Evolutionary conservation across 176 grass and related monocot species (phyloP), one percentile per base, ranked within the genome.

Genomic region (Triticum aestivum): DNA sequence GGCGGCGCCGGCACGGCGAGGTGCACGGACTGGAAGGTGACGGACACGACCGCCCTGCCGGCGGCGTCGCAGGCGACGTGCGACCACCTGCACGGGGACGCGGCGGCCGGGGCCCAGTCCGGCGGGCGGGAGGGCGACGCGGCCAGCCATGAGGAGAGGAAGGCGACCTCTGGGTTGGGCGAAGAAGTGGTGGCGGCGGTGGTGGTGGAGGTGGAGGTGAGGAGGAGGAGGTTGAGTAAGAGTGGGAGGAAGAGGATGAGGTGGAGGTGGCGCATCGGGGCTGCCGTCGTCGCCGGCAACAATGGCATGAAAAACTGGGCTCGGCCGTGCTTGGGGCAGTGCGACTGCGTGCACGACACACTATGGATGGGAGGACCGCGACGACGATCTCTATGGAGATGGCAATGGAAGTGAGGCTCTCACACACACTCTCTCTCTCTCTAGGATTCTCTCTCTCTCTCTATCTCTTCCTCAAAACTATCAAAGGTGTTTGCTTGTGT

Each of bases 61-160:
- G 23, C 56, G 39, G 33, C 35, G 63, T 74, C 82, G 84, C 97
- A 96, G 15, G 69, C 49, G 41, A 98, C 33, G 84, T 96, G 97
- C 11, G 82, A 96, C 97, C 97, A 98, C 34, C 85, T 91, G 92
- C 97, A 98, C 5, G 97, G 93, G 4, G 90, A 92, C 3, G 83
- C 2, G 1, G 90, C 34, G 9, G 88, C 17, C 6, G 92, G 87
- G 11, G 88, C 86, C 97, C 97, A 98, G 70, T 98, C 92, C 52
- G 91, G 79, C 5, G 86, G 83, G 0, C 83, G 68, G 15, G 87
- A 47, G 33, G 85, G n/a, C 69, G 88, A 82, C 51, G 90, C 69
- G 79, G 87, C 92, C 2, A 98, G 88, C 97, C 97, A 98, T 80
- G 87, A 21, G 71, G 77, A 90, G 12, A 98, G 77, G 84, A 91